These are phyloP conservation scores for Cyclanthera cordifolia DNA, from an alignment of 306 rosid genomes.

Conservation along the genomic window DNA sequence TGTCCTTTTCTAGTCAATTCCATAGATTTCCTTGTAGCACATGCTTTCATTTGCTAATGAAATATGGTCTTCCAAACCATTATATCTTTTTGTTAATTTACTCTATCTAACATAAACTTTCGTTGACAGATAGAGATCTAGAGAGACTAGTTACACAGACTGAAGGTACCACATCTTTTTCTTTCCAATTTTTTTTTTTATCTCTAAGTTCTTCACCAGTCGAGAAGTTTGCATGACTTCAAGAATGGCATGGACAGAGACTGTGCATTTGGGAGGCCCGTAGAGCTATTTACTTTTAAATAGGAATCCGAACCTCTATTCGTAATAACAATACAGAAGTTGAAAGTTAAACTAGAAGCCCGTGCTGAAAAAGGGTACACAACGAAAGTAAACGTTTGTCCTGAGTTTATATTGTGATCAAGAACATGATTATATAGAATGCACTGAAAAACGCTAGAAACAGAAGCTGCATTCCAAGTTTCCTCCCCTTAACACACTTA, in stretches of 20 bases:
- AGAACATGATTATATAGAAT: not conserved
- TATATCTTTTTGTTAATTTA: not conserved
- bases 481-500: not conserved
- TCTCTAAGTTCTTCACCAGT: not conserved
- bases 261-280: not conserved
- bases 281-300: not conserved
- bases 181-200: not conserved
- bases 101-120: not conserved
- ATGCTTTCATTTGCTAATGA: not conserved
- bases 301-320: not conserved
- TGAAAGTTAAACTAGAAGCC: not conserved
- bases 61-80: not conserved
- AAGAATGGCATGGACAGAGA: not conserved
- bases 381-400: not conserved
- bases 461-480: not conserved
- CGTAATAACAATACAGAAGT: not conserved
- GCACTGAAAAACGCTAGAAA: conserved; percentile 2
- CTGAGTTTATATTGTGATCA: not conserved
- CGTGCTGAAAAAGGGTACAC: not conserved
- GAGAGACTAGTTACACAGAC: conserved; percentile 75
- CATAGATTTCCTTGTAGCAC: not conserved
- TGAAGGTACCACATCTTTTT: conserved; percentile 38
- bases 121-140: conserved; percentile 56
- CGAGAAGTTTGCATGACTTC: not conserved
- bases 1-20: not conserved